Conservation (phyloP, 2,329 filamentous ascomycete genomes). For the Ophiocordyceps polyrhachis-furcata region DNA sequence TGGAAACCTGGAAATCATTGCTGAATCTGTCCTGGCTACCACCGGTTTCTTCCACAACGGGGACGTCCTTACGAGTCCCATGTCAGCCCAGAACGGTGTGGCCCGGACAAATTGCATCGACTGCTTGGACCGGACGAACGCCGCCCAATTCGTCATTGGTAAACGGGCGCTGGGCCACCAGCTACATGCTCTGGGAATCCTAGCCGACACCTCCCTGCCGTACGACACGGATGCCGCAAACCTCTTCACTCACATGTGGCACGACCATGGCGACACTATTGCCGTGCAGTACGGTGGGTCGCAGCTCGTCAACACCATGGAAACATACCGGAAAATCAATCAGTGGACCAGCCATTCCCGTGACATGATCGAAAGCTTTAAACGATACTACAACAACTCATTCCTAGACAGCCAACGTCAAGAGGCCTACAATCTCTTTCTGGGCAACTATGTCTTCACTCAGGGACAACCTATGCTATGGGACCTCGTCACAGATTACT, state of each 20-base stretch:
- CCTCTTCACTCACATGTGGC: slow-evolving; percentile 94
- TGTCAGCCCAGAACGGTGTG: slow-evolving; percentile 71
- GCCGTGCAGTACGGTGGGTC: slow-evolving; percentile 95
- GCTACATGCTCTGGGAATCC: slow-evolving; percentile 75
- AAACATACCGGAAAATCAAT: slow-evolving; percentile 96
- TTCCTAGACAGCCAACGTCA: slow-evolving; percentile 96
- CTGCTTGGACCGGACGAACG: slow-evolving; percentile 91
- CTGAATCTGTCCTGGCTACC: slow-evolving; percentile 64
- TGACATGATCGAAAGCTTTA: slow-evolving; percentile 99
- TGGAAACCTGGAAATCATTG: slow-evolving; percentile 72
- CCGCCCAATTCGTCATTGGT: slow-evolving; percentile 92
- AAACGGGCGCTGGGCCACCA: slow-evolving; percentile 87
- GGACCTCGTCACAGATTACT: slow-evolving; percentile 90
- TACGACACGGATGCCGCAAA: slow-evolving; percentile 96
- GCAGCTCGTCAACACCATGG: slow-evolving; percentile 97
- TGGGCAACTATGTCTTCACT: slow-evolving; percentile 84
- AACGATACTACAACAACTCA: slow-evolving; percentile 96
- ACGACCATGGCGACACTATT: slow-evolving; percentile 94
- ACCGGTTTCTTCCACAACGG: slow-evolving; percentile 96
- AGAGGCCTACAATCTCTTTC: slow-evolving; percentile 92
- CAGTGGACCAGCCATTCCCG: slow-evolving; percentile 96
- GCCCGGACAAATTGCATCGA: slow-evolving; percentile 96
- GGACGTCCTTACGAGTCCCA: slow-evolving; percentile 42
- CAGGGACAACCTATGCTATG: slow-evolving; percentile 88
- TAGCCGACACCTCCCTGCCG: slow-evolving; percentile 58